Base-by-base conservation (phyloP, 345 rosid species). In the Moricandia arvensis region DNA sequence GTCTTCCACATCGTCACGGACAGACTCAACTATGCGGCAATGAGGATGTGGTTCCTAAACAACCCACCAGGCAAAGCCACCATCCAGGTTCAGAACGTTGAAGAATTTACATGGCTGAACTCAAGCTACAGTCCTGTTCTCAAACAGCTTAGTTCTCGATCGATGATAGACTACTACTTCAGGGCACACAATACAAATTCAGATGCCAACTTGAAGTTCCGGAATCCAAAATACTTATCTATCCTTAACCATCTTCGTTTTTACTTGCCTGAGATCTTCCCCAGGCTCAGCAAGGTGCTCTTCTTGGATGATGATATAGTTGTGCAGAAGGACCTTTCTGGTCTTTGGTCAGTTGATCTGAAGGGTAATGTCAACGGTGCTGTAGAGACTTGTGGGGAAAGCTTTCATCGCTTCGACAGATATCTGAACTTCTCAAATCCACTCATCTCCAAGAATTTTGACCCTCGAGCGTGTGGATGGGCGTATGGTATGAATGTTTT, bases 381-480 rank as follows among this genome's bases (percentile, higher is more conserved):
- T 26, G 99, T 95, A 27, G 97, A 95, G 86, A 95, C 97, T 54
- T 95, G 99, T 80, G 91, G 96, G 71, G 96, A 92, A 83, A 95
- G 85, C 80, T 95, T 95, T 77, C 97, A 95, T 82, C 91, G 97
- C 24, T 95, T 90, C 79, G 97, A 94, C 84, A 86, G 96, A 18
- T 94, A 95, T 79, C 99, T 95, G 68, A 95, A 95, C 85, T 95
- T 95, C 85, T 92, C 99, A 71, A 85, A 95, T 86, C 97, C 97
- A 64, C 88, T 88, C 30, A 92, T 95, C 72, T 81, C 97, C 73
- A 90, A 85, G 82, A 90, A 88, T 75, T 95, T 95, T 47, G 85
- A 92, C 59, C 93, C 99, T 7, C 96, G 73, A 67, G 97, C 99
- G 76, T 95, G 99, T 83, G 99, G 99, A 71, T 95, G 99, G 99